phyloP scores from a whole-genome alignment of 345 rosid species.

The Sapria himalayana region DNA sequence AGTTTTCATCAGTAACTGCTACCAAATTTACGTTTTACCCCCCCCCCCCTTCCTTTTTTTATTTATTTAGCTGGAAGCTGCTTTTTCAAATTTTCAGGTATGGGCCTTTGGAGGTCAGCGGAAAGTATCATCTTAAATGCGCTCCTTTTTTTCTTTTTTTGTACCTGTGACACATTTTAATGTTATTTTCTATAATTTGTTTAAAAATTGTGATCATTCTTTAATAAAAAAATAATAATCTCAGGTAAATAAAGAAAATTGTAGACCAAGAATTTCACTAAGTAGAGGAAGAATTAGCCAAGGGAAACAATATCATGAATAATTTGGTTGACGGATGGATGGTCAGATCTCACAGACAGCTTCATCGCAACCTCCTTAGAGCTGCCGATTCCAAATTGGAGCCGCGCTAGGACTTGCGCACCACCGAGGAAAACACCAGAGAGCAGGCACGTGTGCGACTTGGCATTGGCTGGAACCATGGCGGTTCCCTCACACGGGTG shows the following conservation, averaged over 20 bases:
- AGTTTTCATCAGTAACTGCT: slow-evolving; percentile 4
- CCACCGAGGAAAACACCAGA: slow-evolving; percentile 88
- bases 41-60: background rate
- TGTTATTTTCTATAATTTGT: too few relatives aligned
- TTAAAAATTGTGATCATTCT: too few relatives aligned
- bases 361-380: slow-evolving; percentile 83
- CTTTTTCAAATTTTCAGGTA: slow-evolving; percentile 21
- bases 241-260: too few relatives aligned
- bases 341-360: slow-evolving; percentile 65
- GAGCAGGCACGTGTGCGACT: slow-evolving; percentile 76
- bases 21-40: too few relatives aligned
- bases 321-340: slow-evolving; percentile 50
- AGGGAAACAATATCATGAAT: slow-evolving; percentile 76
- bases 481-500: slow-evolving; percentile 98
- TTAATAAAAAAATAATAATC: too few relatives aligned
- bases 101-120: slow-evolving; percentile 97
- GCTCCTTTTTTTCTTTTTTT: too few relatives aligned
- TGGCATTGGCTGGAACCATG: slow-evolving; percentile 58
- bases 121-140: too few relatives aligned
- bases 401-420: slow-evolving; percentile 52
- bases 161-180: too few relatives aligned
- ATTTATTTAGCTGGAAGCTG: background rate
- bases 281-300: slow-evolving; percentile 33
- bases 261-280: too few relatives aligned
- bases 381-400: slow-evolving; percentile 73